These are phyloP conservation scores for Xylaria cubensis DNA, from an alignment of 495 filamentous ascomycete genomes.

Conservation along the genomic window DNA sequence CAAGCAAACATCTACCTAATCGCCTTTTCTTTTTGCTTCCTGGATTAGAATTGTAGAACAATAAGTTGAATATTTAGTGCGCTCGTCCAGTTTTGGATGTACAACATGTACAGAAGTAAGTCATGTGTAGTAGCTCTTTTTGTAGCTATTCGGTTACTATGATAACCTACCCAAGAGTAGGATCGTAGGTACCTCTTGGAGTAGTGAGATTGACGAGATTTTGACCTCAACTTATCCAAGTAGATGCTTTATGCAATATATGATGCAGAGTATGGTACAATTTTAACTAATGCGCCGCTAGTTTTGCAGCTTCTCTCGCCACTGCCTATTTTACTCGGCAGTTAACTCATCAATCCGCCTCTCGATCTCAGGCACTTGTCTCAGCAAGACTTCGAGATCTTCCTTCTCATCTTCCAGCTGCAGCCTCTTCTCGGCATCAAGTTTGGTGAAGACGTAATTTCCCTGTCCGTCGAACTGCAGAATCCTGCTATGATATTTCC, in stretches of 20 bases:
- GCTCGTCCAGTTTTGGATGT: no score
- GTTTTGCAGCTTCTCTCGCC: neutral
- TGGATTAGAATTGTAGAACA: neutral
- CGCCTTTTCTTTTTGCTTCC: no score
- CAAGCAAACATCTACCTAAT: no score
- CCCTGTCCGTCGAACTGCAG: constrained; percentile 97
- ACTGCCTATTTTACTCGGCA: constrained; percentile 36
- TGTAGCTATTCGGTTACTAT: no score
- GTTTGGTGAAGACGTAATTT: constrained; percentile 82
- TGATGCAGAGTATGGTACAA: neutral
- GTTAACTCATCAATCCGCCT: constrained; percentile 80
- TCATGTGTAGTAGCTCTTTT: neutral
- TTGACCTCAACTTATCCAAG: neutral
- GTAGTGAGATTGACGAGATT: neutral
- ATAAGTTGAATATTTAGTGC: no score
- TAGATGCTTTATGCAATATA: neutral
- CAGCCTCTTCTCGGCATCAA: constrained; percentile 88
- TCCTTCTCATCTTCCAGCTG: constrained; percentile 96
- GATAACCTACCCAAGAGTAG: no score
- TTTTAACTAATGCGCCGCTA: neutral
- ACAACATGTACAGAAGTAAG: no score
- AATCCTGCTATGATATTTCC: constrained; percentile 94
- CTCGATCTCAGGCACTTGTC: constrained; percentile 86
- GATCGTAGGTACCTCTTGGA: neutral
- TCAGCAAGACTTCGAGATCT: constrained; percentile 83